Base-by-base conservation (phyloP, 1,284 basidiomycete genomes). In the Omphalotus olearius region DNA sequence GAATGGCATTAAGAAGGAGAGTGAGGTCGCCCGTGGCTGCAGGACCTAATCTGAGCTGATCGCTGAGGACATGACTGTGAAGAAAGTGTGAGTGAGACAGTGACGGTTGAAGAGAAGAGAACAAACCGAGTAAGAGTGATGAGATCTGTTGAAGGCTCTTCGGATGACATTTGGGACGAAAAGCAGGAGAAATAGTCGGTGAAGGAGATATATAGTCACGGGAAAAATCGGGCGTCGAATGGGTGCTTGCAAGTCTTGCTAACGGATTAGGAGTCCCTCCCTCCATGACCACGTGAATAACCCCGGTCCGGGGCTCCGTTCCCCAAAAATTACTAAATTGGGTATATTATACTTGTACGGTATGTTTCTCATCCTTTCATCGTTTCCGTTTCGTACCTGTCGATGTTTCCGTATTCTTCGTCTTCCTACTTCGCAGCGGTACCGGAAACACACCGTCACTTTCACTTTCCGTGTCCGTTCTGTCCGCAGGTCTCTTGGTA, bases 11-110 rank as follows among this genome's bases (percentile, higher is more conserved):
- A 59, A 99, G 81, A 53, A 99, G 79, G 57, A 99, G 74, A 14
- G 97, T 99, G 52, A 99, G 76, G 73, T 99, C 97, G 59, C 97
- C 96, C 1, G 91, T 91, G 10, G 93, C 93, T 10, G 79, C 69
- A 10, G 80, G 69, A 40, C 93, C 93, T 30, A 94, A 75, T 52
- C 83, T 83, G 60, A 89, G 71, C 69, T 94, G 92, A 66, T 92
- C 88, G 49, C 76, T 76, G 49, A 96, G 79, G 64, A 96, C 90
- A 76, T 95, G 91, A 56, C 91, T 92, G 60, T 33, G 30, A 33
- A 33, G 30, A 33, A 6, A 49, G 47, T 52, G 23, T 5, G 42
- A 30, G 39, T 26, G 16, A 43, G 26, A 35, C 39, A 25, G 28
- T 16, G 11, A 11, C 26, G 36, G 40, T 18, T 42, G 50, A 51